Evolutionary conservation across 2,329 filamentous ascomycete species (phyloP).

Genomic region (Cryphonectria carpinicola): DNA sequence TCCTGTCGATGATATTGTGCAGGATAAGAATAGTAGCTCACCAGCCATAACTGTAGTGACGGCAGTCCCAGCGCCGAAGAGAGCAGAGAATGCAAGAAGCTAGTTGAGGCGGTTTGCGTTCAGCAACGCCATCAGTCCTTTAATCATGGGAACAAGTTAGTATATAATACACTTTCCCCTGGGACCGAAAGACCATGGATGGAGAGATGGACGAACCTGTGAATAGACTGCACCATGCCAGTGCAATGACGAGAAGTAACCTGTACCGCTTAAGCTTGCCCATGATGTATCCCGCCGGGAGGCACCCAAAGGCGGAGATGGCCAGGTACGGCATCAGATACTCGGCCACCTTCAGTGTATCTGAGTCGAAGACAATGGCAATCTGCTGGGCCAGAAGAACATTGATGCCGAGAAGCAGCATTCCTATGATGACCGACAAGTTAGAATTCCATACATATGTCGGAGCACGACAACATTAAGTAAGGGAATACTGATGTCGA

Average conservation of each 20-base stretch:
- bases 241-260: slow-evolving; percentile 14
- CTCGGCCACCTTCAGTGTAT: slow-evolving; percentile 19
- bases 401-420: slow-evolving; percentile 24
- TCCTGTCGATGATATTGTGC: no score
- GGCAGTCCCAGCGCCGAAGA: slow-evolving; percentile 21
- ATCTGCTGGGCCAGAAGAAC: slow-evolving; percentile 23
- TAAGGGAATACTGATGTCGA: no score
- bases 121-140: slow-evolving; percentile 22
- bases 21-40: background rate
- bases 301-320: slow-evolving; percentile 22
- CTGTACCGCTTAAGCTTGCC: slow-evolving; percentile 13
- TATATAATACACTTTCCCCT: background rate
- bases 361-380: slow-evolving; percentile 19
- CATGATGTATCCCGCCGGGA: slow-evolving; percentile 23
- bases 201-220: slow-evolving; percentile 14
- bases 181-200: background rate
- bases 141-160: background rate
- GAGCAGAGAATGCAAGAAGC: slow-evolving; percentile 21
- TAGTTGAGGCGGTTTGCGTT: slow-evolving; percentile 12
- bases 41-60: slow-evolving; percentile 23
- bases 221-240: slow-evolving; percentile 22
- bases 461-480: background rate
- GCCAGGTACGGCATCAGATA: slow-evolving; percentile 19
- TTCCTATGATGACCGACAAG: background rate
- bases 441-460: background rate